Evolutionary conservation across 2,329 filamentous ascomycete species (phyloP).

Genomic region (Domatiomyces catenatus): DNA sequence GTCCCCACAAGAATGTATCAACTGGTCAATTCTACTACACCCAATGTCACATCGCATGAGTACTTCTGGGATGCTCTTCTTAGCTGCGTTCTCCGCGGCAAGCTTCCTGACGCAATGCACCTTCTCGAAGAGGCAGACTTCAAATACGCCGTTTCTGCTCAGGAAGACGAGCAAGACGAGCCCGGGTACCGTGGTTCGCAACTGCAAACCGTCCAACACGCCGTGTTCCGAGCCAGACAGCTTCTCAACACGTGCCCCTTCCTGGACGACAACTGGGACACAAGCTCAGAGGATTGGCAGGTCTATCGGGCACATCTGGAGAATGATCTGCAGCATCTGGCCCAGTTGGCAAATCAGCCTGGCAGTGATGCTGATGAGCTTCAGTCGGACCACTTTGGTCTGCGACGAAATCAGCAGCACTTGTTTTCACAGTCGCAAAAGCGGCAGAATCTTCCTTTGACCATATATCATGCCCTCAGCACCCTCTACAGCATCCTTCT

Average conservation of each 20-base stretch:
- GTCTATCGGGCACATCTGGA: constrained; percentile 64
- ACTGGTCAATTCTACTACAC: constrained; percentile 46
- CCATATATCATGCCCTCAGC: constrained; percentile 67
- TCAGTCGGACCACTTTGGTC: constrained; percentile 33
- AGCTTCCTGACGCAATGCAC: constrained; percentile 49
- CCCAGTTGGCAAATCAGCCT: constrained; percentile 63
- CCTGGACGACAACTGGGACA: constrained; percentile 57
- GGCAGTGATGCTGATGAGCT: constrained; percentile 37
- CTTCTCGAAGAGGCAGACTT: constrained; percentile 64
- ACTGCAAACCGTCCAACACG: constrained; percentile 62
- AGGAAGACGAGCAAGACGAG: constrained; percentile 47
- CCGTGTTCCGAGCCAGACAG: constrained; percentile 51
- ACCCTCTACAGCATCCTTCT: constrained; percentile 67
- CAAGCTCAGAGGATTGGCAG: constrained; percentile 66
- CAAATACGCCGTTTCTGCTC: constrained; percentile 51
- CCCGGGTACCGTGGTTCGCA: constrained; percentile 58
- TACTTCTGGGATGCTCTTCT: constrained; percentile 80
- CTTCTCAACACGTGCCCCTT: constrained; percentile 62
- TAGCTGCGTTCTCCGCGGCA: constrained; percentile 58
- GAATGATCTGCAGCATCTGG: constrained; percentile 53
- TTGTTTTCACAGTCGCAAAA: background rate
- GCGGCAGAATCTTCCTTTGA: constrained; percentile 17
- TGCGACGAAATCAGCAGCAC: constrained; percentile 15
- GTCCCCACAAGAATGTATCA: constrained; percentile 53
- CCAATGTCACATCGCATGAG: constrained; percentile 59